phyloP scores from a whole-genome alignment of 805 yeast species.

The Suhomyces pyralidae region DNA sequence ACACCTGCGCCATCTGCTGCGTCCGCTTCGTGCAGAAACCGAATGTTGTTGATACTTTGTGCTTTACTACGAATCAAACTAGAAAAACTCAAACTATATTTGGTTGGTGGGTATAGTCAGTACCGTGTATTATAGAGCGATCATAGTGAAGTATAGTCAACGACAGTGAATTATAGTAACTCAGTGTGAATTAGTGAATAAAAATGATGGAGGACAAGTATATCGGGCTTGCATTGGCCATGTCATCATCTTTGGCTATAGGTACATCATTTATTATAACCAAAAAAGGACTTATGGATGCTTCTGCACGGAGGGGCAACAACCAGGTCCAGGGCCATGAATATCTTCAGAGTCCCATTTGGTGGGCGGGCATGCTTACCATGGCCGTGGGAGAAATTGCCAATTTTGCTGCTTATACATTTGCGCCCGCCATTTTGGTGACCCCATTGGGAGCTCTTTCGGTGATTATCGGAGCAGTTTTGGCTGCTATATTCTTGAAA shows the following conservation, averaged over 20 bases:
- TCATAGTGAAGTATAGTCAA: too few relatives aligned
- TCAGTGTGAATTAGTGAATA: too few relatives aligned
- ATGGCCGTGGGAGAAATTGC: slow-evolving; percentile 93
- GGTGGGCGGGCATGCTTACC: slow-evolving; percentile 92
- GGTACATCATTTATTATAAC: slow-evolving; percentile 90
- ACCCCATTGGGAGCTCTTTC: slow-evolving; percentile 90
- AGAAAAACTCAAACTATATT: neutral
- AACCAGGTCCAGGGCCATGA: slow-evolving; percentile 65
- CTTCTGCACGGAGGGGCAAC: slow-evolving; percentile 49
- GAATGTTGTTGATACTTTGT: neutral
- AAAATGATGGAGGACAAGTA: slow-evolving; percentile 72
- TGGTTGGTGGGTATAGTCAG: neutral
- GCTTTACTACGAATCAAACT: neutral
- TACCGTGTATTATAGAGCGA: neutral
- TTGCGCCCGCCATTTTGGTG: slow-evolving; percentile 90
- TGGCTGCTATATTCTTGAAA: slow-evolving; percentile 79
- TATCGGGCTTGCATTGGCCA: slow-evolving; percentile 84
- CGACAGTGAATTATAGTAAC: too few relatives aligned
- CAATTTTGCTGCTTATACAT: slow-evolving; percentile 90
- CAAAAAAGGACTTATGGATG: slow-evolving; percentile 76
- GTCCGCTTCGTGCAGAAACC: neutral
- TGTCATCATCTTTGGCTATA: slow-evolving; percentile 82
- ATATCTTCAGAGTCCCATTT: slow-evolving; percentile 77
- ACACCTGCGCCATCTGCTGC: neutral
- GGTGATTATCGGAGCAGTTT: slow-evolving; percentile 87